Evolutionary conservation across 2,329 filamentous ascomycete species (phyloP).

Genomic region (Sodiomyces alkalinus): DNA sequence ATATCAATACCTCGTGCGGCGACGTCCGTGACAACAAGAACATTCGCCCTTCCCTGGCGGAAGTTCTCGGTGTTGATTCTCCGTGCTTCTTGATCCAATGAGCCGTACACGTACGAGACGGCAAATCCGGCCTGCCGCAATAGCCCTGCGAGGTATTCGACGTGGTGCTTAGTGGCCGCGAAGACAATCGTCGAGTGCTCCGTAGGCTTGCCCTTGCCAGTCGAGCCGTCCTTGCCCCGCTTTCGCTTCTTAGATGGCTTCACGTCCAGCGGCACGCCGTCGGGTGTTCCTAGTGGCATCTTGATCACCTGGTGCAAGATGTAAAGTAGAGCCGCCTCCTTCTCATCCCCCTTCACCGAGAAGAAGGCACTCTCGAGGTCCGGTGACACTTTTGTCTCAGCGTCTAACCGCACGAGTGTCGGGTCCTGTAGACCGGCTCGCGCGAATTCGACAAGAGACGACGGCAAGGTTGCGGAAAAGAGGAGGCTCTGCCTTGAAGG

Average conservation of each 20-base stretch:
- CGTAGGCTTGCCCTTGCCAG: constrained; percentile 56
- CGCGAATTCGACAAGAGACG: constrained; percentile 90
- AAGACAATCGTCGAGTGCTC: constrained; percentile 92
- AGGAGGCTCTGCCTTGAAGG: constrained; percentile 74
- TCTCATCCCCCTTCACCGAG: constrained; percentile 79
- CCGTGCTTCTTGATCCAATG: constrained; percentile 83
- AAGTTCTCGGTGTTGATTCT: constrained; percentile 89
- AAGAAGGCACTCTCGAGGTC: constrained; percentile 96
- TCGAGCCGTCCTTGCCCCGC: constrained; percentile 35
- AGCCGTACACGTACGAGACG: constrained; percentile 88
- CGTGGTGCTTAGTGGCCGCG: constrained; percentile 88
- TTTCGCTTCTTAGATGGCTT: constrained; percentile 57
- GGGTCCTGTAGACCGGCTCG: constrained; percentile 87
- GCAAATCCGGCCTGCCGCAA: constrained; percentile 71
- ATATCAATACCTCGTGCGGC: constrained; percentile 97
- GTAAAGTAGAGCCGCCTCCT: constrained; percentile 82
- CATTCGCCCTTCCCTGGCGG: constrained; percentile 67
- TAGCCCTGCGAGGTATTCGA: constrained; percentile 79
- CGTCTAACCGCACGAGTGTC: constrained; percentile 75
- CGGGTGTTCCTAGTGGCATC: constrained; percentile 58
- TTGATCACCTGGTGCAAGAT: constrained; percentile 86
- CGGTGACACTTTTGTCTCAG: constrained; percentile 89
- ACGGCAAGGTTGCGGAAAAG: constrained; percentile 90
- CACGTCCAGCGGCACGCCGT: constrained; percentile 27
- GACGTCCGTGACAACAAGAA: constrained; percentile 91